Evolutionary conservation across 352 stramenopile genomes (phyloP).

Genomic region (Elongisporangium prolatum): DNA sequence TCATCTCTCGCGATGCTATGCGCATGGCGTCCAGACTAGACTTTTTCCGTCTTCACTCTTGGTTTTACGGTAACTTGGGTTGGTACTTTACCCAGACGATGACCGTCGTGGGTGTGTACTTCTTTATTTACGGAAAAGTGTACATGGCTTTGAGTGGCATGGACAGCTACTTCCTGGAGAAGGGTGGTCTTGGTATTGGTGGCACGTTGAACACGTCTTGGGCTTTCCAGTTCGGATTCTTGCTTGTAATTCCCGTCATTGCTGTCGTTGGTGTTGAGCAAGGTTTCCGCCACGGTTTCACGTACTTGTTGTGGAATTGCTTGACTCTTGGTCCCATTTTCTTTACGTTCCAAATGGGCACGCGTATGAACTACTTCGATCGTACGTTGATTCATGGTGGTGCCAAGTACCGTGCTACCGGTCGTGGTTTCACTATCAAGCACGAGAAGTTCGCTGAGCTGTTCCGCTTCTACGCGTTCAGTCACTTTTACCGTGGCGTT

Average conservation of each 20-base stretch:
- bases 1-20: conserved; percentile 95
- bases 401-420: conserved; percentile 97
- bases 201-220: conserved; percentile 95
- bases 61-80: conserved; percentile 98
- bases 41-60: conserved; percentile 96
- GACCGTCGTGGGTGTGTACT: conserved; percentile 97
- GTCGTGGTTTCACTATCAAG: conserved; percentile 98
- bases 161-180: conserved; percentile 89
- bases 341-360: conserved; percentile 99
- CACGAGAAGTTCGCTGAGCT: conserved; percentile 97
- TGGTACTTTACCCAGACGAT: conserved; percentile 98
- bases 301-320: conserved; percentile 93
- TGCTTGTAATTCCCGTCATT: conserved; percentile 96
- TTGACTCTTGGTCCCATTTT: conserved; percentile 97
- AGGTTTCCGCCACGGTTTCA: conserved; percentile 92
- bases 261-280: conserved; percentile 96
- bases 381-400: conserved; percentile 97
- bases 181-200: conserved; percentile 91
- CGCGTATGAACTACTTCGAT: conserved; percentile 98
- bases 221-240: conserved; percentile 94
- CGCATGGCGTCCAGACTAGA: conserved; percentile 95
- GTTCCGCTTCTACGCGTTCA: conserved; percentile 97
- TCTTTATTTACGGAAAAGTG: conserved; percentile 97
- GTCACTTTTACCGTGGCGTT: conserved; percentile 97
- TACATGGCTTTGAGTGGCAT: conserved; percentile 94